Evolutionary conservation across 768 basidiomycete genomes (phyloP), one percentile per base, ranked within the genome.

Genomic region (Sistotremastrum niveocremeum): DNA sequence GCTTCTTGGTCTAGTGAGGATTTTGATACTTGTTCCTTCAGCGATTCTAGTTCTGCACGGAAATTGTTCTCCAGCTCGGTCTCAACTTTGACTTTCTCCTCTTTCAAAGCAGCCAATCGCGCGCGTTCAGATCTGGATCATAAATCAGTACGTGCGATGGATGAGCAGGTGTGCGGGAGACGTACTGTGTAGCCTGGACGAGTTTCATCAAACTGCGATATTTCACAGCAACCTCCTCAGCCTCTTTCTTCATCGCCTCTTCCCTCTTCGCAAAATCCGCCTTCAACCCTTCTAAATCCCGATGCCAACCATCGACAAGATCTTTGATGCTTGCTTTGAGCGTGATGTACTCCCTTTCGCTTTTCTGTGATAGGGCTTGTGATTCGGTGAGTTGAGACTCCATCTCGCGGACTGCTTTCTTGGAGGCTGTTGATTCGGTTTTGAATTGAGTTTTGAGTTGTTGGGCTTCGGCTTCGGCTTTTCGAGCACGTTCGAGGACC

Each of bases 401-500:
- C 84, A 89, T 84, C 54, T 89, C 86, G 20, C 83, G 77, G 7
- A 88, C 58, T 1, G 76, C 65, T 58, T 83, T 83, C 62, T 89
- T 90, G 6, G 81, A 76, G 8, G 73, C 71, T 2, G 76, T 61
- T 2, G 81, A 79, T 57, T 88, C 84, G 10, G 70, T 63, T 62
- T 88, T 87, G 52, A 89, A 73, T 51, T 82, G 79, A 3, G 71
- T 54, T 61, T 82, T 87, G 6, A 90, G 66, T 12, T 72, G 53
- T 4, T 74, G 59, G 3, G 83, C 78, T 55, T 88, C 83, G 0
- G 78, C 70, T 59, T 93, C 89, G 4, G 89, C 89, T 56, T 85
- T 84, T 37, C 88, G 76, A 11, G 88, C 88, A 4, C 89, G 78
- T 52, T 85, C 84, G 33, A 90, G 71, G 9, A 86, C 78, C 81